Evolutionary conservation across 1,284 basidiomycete species (phyloP), one percentile per base, ranked within the genome.

Genomic region (Hortiboletus rubellus): DNA sequence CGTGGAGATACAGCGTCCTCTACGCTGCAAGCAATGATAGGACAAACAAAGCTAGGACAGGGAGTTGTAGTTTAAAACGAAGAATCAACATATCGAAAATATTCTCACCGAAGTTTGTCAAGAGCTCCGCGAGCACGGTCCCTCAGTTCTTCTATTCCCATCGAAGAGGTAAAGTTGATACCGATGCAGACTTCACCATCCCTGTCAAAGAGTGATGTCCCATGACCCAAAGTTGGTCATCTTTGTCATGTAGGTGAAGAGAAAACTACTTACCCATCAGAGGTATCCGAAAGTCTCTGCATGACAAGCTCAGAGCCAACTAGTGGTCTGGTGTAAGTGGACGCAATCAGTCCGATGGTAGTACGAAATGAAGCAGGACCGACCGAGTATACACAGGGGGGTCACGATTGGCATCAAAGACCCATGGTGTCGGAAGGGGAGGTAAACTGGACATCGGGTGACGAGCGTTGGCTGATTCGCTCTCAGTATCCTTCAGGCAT

Each of bases 281-380:
- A 56, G 7, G 42, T 6, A 22, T 65, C 41, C 63, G 60, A 64
- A 41, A 50, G 6, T 40, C 15, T 54, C 18, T 65, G 65, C 48
- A 66, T 46, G 14, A 27, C 3, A 46, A 58, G 52, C 27, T 66
- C 66, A 33, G 65, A 68, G 31, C 66, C 63, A 22, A 66, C 46
- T 46, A 67, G 24, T 8, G 46, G 57, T 17, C 63, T 66, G 22
- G 37, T 0, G 4, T 5, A 43, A 15, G 27, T 12, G 30, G 31
- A 1, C 6, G 2, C 5, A 8, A 52, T 65, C 14, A 56, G 15
- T 38, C 15, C 0, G 24, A 17, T 0, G 3, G 15, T 24, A 15
- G 37, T 24, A 22, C 30, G 27, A 18, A 43, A 22, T n/a, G 9
- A 3, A 30, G 14, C 7, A 30, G 15, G 9, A 43, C 54, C 33